phyloP scores from a whole-genome alignment of 73 alveolate genomes.

The Stentor roeselii region DNA sequence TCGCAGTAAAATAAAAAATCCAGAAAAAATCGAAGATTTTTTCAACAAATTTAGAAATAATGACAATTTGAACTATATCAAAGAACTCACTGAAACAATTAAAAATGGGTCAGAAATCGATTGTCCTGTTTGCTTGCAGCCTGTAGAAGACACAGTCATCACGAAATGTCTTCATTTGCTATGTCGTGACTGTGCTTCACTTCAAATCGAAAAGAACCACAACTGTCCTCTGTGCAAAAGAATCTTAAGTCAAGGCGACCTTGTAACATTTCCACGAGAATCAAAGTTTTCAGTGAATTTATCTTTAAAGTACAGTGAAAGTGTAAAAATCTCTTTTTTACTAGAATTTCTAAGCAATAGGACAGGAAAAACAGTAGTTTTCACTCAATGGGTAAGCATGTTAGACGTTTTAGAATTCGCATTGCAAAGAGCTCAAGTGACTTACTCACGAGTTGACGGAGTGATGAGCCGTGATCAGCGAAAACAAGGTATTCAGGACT shows the following conservation, averaged over 20 bases:
- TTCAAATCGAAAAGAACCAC: constrained; percentile 32
- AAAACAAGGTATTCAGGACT: constrained; percentile 30
- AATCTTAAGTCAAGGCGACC: constrained; percentile 33
- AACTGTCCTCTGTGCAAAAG: constrained; percentile 55
- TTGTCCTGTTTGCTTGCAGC: constrained; percentile 52
- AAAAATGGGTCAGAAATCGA: constrained; percentile 38
- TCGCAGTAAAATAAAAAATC: constrained; percentile 38
- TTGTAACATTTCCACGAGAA: constrained; percentile 46
- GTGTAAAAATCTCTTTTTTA: constrained; percentile 37
- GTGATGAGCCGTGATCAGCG: constrained; percentile 26
- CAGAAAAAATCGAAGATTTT: constrained; percentile 37
- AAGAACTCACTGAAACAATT: constrained; percentile 38
- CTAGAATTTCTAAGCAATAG: constrained; percentile 30
- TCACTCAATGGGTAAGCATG: constrained; percentile 59
- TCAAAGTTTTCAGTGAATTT: constrained; percentile 39
- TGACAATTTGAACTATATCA: constrained; percentile 29
- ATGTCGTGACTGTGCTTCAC: constrained; percentile 40
- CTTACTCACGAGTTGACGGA: constrained; percentile 47
- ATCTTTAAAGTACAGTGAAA: constrained; percentile 29
- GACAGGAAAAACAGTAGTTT: constrained; percentile 51
- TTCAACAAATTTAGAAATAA: constrained; percentile 28
- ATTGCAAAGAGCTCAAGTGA: constrained; percentile 41
- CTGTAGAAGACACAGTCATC: constrained; percentile 44
- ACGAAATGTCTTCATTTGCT: constrained; percentile 49
- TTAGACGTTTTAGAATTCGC: constrained; percentile 55